These are phyloP conservation scores for Populus euphratica DNA, from an alignment of 345 rosid species.

Conservation along the genomic window DNA sequence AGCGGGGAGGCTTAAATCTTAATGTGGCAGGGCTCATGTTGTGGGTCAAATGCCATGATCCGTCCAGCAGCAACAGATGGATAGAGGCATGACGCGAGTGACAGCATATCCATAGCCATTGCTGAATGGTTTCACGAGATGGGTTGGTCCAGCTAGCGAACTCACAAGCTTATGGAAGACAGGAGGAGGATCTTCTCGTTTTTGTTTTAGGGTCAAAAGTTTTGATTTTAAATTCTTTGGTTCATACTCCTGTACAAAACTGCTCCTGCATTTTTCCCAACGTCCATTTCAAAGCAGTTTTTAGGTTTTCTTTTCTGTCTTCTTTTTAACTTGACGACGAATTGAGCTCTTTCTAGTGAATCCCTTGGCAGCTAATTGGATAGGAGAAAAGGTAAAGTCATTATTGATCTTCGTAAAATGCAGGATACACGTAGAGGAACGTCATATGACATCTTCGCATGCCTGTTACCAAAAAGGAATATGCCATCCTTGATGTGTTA, in stretches of 20 bases:
- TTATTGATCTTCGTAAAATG: background rate
- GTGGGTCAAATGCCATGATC: background rate
- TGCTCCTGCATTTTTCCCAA: constrained; percentile 1
- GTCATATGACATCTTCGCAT: background rate
- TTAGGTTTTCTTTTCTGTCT: background rate
- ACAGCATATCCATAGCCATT: no score
- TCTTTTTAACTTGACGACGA: background rate
- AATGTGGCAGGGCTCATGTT: background rate
- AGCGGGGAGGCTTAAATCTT: background rate
- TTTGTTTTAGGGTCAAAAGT: background rate
- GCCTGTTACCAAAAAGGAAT: background rate
- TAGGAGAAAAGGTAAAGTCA: background rate
- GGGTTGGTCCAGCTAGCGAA: background rate
- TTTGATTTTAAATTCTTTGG: background rate
- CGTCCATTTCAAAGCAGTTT: background rate
- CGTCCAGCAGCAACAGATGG: background rate
- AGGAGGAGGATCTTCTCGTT: background rate
- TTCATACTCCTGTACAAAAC: background rate
- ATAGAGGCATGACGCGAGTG: background rate
- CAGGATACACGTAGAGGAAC: background rate
- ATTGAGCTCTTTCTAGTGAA: background rate
- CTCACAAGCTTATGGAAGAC: background rate
- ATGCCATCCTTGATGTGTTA: background rate
- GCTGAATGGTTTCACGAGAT: background rate
- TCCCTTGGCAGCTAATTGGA: background rate